phyloP scores from a whole-genome alignment of 176 grass and related monocot genomes.

The Triticum timopheevii region DNA sequence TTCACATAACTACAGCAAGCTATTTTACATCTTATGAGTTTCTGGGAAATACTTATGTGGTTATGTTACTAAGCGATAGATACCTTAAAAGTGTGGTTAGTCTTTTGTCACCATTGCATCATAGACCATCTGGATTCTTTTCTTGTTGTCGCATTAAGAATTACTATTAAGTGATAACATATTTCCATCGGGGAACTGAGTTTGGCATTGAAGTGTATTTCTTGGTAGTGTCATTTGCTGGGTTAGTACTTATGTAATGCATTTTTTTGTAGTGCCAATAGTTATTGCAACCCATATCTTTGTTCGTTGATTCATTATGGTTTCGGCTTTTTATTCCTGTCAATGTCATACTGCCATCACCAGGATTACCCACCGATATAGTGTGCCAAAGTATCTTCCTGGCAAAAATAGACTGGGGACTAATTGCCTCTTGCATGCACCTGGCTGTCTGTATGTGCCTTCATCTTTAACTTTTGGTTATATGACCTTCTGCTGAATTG shows the following conservation, averaged over 20 bases:
- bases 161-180: background rate
- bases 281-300: background rate
- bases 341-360: background rate
- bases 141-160: background rate
- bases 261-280: background rate
- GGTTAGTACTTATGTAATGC: background rate
- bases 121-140: background rate
- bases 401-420: background rate
- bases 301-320: background rate
- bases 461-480: background rate
- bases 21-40: background rate
- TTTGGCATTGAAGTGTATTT: background rate
- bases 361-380: background rate
- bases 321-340: background rate
- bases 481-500: conserved; percentile 6
- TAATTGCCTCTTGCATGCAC: conserved; percentile 13
- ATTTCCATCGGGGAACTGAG: background rate
- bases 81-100: background rate
- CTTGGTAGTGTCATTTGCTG: background rate
- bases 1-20: background rate
- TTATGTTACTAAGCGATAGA: background rate
- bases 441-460: background rate
- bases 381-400: background rate
- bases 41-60: background rate
- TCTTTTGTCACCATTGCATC: conserved; percentile 3